Conservation (phyloP, 2,329 filamentous ascomycete genomes). For the Colletotrichum lini region DNA sequence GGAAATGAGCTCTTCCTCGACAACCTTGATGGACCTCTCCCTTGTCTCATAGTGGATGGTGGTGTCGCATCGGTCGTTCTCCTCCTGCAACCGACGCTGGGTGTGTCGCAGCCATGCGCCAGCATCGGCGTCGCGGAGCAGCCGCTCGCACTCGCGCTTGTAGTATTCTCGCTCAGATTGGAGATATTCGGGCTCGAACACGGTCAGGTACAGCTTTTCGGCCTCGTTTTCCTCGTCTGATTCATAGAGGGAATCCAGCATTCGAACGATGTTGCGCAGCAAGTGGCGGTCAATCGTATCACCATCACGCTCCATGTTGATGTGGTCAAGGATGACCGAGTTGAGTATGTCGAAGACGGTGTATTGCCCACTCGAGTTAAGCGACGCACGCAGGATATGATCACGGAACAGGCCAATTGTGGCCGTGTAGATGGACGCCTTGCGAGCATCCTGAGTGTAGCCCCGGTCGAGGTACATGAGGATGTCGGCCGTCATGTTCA, state of each 20-base stretch:
- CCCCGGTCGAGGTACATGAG: slow-evolving; percentile 98
- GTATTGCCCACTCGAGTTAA: slow-evolving; percentile 61
- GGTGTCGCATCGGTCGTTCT: slow-evolving; percentile 85
- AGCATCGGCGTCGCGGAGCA: slow-evolving; percentile 85
- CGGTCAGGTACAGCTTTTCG: slow-evolving; percentile 85
- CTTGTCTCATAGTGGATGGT: slow-evolving; percentile 82
- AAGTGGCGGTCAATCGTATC: slow-evolving; percentile 89
- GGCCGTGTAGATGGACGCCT: slow-evolving; percentile 85
- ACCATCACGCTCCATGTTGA: slow-evolving; percentile 91
- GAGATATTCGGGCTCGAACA: slow-evolving; percentile 86
- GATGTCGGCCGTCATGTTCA: slow-evolving; percentile 97
- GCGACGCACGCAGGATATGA: slow-evolving; percentile 78
- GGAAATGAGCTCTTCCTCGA: slow-evolving; percentile 85
- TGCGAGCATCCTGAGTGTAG: slow-evolving; percentile 78
- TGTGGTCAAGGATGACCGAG: slow-evolving; percentile 88
- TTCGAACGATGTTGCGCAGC: slow-evolving; percentile 86
- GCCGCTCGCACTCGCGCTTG: slow-evolving; percentile 77
- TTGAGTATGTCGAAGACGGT: slow-evolving; percentile 83
- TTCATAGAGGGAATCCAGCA: slow-evolving; percentile 92
- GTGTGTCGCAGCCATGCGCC: slow-evolving; percentile 86
- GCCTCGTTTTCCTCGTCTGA: slow-evolving; percentile 82
- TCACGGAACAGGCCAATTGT: slow-evolving; percentile 92
- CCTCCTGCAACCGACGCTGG: slow-evolving; percentile 81
- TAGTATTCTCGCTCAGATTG: slow-evolving; percentile 82
- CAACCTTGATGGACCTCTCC: slow-evolving; percentile 80